Percentiles rank a stretch among this genome's conserved stretches.
phyloP scores from a whole-genome alignment of 345 rosid species.

The Tarenaya hassleriana region DNA sequence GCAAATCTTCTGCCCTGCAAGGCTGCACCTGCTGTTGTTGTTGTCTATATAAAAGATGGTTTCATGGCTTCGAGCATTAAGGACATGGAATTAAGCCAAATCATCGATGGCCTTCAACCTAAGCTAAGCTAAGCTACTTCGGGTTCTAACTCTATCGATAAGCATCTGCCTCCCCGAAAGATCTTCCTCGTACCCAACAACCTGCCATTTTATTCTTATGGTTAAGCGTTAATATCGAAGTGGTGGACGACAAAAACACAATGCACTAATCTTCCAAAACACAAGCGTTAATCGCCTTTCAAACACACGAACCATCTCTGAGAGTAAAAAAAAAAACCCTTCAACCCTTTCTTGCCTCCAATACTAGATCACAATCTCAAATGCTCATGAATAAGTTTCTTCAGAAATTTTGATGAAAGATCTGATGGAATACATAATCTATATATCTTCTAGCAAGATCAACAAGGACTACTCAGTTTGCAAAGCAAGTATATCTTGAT shows the following conservation, averaged over 20 bases:
- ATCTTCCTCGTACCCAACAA: constrained; percentile 91
- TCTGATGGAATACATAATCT: too few relatives aligned
- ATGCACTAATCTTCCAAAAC: too few relatives aligned
- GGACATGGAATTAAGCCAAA: too few relatives aligned
- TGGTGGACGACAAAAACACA: too few relatives aligned
- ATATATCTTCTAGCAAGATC: neutral
- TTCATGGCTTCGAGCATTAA: too few relatives aligned
- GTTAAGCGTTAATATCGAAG: neutral
- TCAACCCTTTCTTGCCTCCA: too few relatives aligned
- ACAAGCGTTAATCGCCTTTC: neutral
- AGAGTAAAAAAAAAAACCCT: neutral
- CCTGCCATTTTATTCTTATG: constrained; percentile 44
- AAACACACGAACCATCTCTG: neutral
- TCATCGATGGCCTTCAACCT: neutral
- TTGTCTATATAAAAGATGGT: neutral
- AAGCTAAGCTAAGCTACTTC: constrained; percentile 54
- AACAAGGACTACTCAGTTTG: neutral
- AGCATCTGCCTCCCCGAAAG: constrained; percentile 93
- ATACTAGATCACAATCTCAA: neutral
- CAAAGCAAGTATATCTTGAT: neutral
- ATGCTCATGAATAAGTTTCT: too few relatives aligned
- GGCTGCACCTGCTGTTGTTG: neutral
- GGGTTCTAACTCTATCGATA: constrained; percentile 84
- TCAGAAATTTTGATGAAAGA: too few relatives aligned
- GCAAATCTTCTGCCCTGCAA: too few relatives aligned